Evolutionary conservation across 768 basidiomycete species (phyloP), one percentile per base, ranked within the genome.

Genomic region (Rhizopogon vulgaris): DNA sequence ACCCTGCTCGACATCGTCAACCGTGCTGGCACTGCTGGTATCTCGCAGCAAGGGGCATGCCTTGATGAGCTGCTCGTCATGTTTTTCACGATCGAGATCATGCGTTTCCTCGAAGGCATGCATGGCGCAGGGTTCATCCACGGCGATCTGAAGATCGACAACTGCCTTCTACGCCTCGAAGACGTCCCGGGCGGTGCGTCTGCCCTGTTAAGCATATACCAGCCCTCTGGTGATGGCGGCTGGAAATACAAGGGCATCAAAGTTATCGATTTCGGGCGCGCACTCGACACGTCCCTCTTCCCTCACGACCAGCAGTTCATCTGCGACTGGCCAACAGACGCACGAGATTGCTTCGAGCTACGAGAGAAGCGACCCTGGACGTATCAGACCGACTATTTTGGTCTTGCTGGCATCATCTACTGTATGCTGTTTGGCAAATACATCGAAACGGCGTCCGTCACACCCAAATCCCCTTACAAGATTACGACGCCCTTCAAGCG

Each of bases 81-180:
- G 65, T 99, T 98, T 78, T 99, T 98, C 78, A 78, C 88, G 24
- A 78, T 95, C 61, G 96, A 98, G 67, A 80, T 98, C 6, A 69
- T 97, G 37, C 84, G 85, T 25, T 70, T 89, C 9, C 69, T 97
- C 39, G 93, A 94, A 63, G 84, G 78, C 15, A 79, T 97, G 65
- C 96, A 98, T 66, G 52, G 63, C 14, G 72, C 77, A 0, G 90
- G 92, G 10, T 90, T 98, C 72, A 90, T 99, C 59, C 96, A 99
- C 62, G 95, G 96, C 30, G 96, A 99, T 71, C 78, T 99, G 56
- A 99, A 99, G 75, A 96, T 98, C 67, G 96, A 99, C 71, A 99
- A 99, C 71, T 96, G 94, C 65, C 78, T 99, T n/a, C 74, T 98
- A 8, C 84, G 96, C 4, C 77, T 99, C 41, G 87, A 92, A 56